Percentiles rank a stretch among this genome's conserved stretches.
These are phyloP conservation scores for Tardiomyces depauwii DNA, from an alignment of 1,139 yeast species.

Conservation along the genomic window DNA sequence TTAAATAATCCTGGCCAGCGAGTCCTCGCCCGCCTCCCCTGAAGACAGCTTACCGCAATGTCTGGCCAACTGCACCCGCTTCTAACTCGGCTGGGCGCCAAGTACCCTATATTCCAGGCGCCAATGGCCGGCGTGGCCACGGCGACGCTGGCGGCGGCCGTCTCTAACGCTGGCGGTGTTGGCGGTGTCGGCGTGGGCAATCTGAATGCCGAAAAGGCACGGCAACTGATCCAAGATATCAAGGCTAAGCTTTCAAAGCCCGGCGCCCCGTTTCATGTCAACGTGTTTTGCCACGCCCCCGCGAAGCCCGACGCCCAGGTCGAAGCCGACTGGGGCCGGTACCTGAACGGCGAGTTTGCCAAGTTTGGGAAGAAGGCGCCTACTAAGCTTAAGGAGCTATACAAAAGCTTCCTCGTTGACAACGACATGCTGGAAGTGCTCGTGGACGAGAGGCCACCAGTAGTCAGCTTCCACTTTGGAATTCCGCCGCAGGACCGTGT, in stretches of 20 bases:
- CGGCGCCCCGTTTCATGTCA: constrained; percentile 26
- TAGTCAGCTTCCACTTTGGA: constrained; percentile 38
- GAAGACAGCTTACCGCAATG: too few species aligned
- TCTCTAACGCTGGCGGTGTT: constrained; percentile 32
- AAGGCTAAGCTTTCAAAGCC: constrained; percentile 4
- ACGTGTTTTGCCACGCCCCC: constrained; percentile 30
- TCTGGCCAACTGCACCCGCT: background rate
- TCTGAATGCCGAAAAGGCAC: constrained; percentile 18
- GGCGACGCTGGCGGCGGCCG: constrained; percentile 29
- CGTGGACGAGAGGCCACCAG: constrained; percentile 20
- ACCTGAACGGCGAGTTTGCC: background rate
- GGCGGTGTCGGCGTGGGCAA: constrained; percentile 37
- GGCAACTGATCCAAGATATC: constrained; percentile 8
- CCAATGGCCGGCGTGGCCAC: constrained; percentile 42
- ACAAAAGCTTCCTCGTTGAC: constrained; percentile 1
- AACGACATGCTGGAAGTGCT: constrained; percentile 1
- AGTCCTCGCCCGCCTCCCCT: too few species aligned
- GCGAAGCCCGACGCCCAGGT: constrained; percentile 5
- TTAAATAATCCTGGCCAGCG: too few species aligned
- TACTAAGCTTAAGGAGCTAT: constrained; percentile 8
- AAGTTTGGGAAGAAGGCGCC: constrained; percentile 1
- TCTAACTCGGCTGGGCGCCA: background rate
- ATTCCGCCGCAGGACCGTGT: constrained; percentile 24
- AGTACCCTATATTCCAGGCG: constrained; percentile 33
- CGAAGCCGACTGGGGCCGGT: constrained; percentile 1